Conservation (phyloP, 495 filamentous ascomycete genomes). For the Neurospora africana region DNA sequence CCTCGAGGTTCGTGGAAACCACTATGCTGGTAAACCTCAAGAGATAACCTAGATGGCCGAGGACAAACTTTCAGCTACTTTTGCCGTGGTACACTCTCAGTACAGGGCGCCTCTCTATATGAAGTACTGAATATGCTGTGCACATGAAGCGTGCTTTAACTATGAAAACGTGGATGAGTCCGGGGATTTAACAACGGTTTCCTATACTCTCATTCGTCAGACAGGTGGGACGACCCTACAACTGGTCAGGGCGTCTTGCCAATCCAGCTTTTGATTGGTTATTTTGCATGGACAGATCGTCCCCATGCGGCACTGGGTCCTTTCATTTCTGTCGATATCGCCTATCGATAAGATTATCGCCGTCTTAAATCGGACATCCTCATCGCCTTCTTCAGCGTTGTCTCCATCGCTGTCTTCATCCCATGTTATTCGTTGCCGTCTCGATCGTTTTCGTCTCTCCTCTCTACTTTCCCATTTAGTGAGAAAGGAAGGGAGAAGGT, state of each 20-base stretch:
- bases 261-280: neutral
- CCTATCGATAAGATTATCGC: neutral
- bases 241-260: neutral
- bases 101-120: neutral
- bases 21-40: neutral
- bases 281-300: neutral
- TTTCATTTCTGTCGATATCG: neutral
- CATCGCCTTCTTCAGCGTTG: neutral
- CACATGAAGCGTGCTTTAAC: neutral
- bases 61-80: neutral
- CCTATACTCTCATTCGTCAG: neutral
- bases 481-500: neutral
- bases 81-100: neutral
- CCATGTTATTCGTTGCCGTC: neutral
- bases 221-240: neutral
- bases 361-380: neutral
- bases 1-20: neutral
- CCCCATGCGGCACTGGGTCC: neutral
- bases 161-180: neutral
- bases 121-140: neutral
- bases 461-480: neutral
- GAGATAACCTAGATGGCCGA: neutral
- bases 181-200: neutral
- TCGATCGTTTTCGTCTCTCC: neutral
- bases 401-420: neutral